A percentile compares a stretch with the other conserved stretches of the same genome.
phyloP scores from a whole-genome alignment of 2,329 filamentous ascomycete species.

The Arthrinium puccinioides region DNA sequence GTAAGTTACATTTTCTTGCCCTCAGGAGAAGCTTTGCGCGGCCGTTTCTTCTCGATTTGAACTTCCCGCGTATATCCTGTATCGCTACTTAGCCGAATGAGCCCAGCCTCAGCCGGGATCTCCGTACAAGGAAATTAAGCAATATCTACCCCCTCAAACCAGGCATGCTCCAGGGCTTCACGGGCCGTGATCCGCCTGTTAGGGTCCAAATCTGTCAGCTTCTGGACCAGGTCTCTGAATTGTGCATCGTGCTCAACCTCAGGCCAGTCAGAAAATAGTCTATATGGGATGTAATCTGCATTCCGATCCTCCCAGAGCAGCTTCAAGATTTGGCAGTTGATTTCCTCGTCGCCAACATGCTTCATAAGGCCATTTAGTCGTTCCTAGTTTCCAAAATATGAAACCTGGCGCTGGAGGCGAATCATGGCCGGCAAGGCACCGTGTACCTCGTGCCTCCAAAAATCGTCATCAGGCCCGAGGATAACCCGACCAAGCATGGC shows the following conservation, averaged over 20 bases:
- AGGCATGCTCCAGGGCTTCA: neutral
- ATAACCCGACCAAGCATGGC: neutral
- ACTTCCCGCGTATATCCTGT: too few species aligned
- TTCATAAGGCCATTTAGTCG: neutral
- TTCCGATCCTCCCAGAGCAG: neutral
- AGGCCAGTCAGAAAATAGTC: neutral
- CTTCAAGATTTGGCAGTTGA: neutral
- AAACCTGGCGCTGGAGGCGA: neutral
- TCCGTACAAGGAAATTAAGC: too few species aligned
- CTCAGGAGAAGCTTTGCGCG: too few species aligned
- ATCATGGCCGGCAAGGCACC: neutral
- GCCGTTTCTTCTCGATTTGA: too few species aligned
- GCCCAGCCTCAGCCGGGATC: too few species aligned
- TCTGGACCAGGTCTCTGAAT: neutral
- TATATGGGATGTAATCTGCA: neutral
- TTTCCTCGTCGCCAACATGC: neutral
- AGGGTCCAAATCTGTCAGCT: neutral
- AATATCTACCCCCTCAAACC: neutral
- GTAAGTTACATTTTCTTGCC: too few species aligned
- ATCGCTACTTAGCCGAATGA: too few species aligned
- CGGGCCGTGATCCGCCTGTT: neutral
- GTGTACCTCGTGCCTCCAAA: neutral
- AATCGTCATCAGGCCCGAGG: neutral
- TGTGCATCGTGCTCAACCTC: neutral
- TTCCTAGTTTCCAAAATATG: neutral